phyloP scores from a whole-genome alignment of 2,329 filamentous ascomycete species.

The Fonsecaea nubica region DNA sequence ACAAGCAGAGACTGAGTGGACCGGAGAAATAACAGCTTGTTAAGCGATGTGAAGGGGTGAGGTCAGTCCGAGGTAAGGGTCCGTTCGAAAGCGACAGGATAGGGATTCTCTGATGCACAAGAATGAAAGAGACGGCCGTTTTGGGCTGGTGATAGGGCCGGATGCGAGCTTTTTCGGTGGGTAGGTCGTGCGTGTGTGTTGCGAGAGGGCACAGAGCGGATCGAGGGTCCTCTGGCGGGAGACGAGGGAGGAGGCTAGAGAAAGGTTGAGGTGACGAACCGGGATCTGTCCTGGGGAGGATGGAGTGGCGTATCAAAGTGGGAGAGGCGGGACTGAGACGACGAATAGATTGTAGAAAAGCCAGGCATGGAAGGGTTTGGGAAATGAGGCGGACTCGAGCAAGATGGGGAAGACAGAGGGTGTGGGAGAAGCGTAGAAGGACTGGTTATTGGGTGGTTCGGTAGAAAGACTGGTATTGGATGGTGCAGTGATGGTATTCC shows the following conservation, averaged over 20 bases:
- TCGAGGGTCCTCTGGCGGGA: not conserved
- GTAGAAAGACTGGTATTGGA: not conserved
- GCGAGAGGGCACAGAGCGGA: slow-evolving; percentile 9
- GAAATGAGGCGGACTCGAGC: slow-evolving; percentile 10
- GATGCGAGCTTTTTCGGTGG: slow-evolving; percentile 10
- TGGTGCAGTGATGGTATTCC: not conserved
- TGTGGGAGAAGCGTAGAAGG: not conserved
- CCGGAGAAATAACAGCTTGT: slow-evolving; percentile 25
- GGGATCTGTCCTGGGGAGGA: slow-evolving; percentile 4
- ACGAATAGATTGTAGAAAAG: slow-evolving; percentile 3
- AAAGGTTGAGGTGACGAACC: slow-evolving; percentile 5
- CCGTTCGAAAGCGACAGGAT: slow-evolving; percentile 10
- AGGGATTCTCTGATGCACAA: slow-evolving; percentile 6
- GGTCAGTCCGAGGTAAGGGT: slow-evolving; percentile 17
- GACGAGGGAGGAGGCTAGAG: not conserved
- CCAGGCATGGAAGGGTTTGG: slow-evolving; percentile 3
- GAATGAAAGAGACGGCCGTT: slow-evolving; percentile 13
- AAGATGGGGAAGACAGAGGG: slow-evolving; percentile 1
- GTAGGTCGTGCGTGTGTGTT: slow-evolving; percentile 4
- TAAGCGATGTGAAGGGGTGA: slow-evolving; percentile 20
- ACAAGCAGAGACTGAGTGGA: slow-evolving; percentile 19
- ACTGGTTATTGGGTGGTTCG: slow-evolving; percentile 1
- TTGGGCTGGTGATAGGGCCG: slow-evolving; percentile 15
- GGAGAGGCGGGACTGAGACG: slow-evolving; percentile 4
- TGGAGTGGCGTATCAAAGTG: slow-evolving; percentile 7